Conservation (phyloP, 2,329 filamentous ascomycete genomes). For the Microdochium paspali region DNA sequence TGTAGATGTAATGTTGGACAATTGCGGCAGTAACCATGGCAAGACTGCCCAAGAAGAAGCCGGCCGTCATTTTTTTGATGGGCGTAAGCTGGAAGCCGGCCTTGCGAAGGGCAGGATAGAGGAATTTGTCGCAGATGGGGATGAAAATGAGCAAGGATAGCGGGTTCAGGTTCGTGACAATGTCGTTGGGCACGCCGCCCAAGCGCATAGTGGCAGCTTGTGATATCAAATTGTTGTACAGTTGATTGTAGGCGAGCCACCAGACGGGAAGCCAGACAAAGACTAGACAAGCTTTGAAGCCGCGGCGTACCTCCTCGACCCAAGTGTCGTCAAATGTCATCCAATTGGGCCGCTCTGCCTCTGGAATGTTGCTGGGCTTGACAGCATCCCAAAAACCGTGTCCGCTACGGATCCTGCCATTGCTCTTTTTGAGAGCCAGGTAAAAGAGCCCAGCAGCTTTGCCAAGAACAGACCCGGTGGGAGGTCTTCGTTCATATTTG, state of each 20-base stretch:
- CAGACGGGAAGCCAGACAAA: constrained; percentile 63
- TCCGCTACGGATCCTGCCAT: constrained; percentile 14
- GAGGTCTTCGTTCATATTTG: constrained; percentile 52
- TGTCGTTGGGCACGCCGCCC: constrained; percentile 66
- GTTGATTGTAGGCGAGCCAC: constrained; percentile 50
- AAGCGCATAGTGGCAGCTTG: constrained; percentile 60
- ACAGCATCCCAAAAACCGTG: constrained; percentile 56
- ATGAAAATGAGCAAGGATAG: constrained; percentile 69
- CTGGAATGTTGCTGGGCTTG: constrained; percentile 55
- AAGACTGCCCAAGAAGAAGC: constrained; percentile 56
- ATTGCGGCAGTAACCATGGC: constrained; percentile 51
- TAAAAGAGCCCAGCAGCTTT: constrained; percentile 55
- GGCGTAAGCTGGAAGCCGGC: constrained; percentile 58
- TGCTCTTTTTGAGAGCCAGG: constrained; percentile 45
- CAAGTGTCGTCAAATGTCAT: constrained; percentile 79
- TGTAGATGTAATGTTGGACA: constrained; percentile 56
- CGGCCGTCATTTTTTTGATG: constrained; percentile 65
- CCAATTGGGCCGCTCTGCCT: constrained; percentile 51
- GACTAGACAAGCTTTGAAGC: constrained; percentile 59
- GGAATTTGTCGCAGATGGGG: constrained; percentile 55
- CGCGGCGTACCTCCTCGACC: constrained; percentile 70
- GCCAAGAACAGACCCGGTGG: constrained; percentile 61
- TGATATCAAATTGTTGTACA: constrained; percentile 50
- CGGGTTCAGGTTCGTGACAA: constrained; percentile 68
- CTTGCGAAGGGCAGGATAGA: constrained; percentile 62